Evolutionary conservation across 495 filamentous ascomycete species (phyloP), one percentile per base, ranked within the genome.

Genomic region (Trichoderma erinaceum): DNA sequence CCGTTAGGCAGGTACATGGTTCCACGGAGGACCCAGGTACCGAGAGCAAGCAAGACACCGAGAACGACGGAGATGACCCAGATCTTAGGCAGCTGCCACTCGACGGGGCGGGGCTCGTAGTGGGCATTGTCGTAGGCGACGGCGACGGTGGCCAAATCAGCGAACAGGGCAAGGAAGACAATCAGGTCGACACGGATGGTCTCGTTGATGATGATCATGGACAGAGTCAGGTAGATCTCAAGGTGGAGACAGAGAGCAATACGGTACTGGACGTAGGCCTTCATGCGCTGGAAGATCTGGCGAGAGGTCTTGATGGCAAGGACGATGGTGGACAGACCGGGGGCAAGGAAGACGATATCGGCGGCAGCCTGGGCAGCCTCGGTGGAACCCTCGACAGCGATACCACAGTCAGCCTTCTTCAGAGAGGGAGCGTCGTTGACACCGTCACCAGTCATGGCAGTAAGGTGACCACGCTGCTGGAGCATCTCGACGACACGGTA

Each of bases 391-490:
- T 96, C 92, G 71, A 97, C 92, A 70, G 92, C 93, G 82, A 97
- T 96, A 81, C 92, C 88, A 76, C 88, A 90, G 81, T 97, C 93
- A 23, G 93, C 92, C 82, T 96, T 97, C 84, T 97, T 97, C 66
- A 97, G 83, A 43, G 93, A 97, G 44, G 93, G 93, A 64, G 93
- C 93, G 79, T 97, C 93, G 80, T 97, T 97, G 76, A 97, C 93
- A 85, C 93, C 93, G 74, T 97, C 93, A 81, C 93, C 93, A 79
- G 93, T 97, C 93, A 97, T 97, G 72, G 93, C 93, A 78, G 95
- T 93, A 48, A 97, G 83, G 83, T 96, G 93, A 72, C 93, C 93
- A 83, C 93, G 91, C 80, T 97, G 91, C 80, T 97, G 93, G 29
- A 97, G 88, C 81, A 97, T 96, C 78, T 96, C 91, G 72, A 97